phyloP scores from a whole-genome alignment of 1,284 basidiomycete genomes.

The Tremellales sp. region DNA sequence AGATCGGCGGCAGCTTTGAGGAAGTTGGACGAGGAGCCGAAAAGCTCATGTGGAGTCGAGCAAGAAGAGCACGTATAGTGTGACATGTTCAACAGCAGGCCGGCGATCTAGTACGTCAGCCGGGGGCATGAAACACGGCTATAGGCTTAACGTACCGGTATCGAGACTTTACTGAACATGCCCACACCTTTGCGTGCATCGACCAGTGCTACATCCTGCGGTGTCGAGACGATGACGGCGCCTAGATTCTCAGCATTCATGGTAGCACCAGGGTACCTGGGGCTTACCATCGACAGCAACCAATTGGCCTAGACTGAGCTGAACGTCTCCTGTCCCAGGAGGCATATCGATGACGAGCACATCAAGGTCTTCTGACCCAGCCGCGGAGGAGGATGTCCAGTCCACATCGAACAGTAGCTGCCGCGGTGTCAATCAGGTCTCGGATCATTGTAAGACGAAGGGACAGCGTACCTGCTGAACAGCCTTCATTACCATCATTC shows the following conservation, averaged over 20 bases:
- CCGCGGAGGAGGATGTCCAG: constrained; percentile 56
- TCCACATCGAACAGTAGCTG: constrained; percentile 96
- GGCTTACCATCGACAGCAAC: constrained; percentile 74
- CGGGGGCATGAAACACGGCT: neutral
- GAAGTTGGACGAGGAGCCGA: constrained; percentile 69
- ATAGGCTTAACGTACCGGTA: constrained; percentile 60
- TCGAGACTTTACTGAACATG: constrained; percentile 85
- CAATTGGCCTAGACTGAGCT: constrained; percentile 85
- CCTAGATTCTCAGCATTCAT: constrained; percentile 52
- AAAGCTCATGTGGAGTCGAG: constrained; percentile 66
- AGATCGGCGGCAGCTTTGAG: constrained; percentile 61
- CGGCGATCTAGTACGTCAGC: constrained; percentile 65
- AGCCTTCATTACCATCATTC: constrained; percentile 98
- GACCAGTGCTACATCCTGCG: constrained; percentile 87
- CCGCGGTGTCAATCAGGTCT: neutral
- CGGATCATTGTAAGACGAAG: too few species aligned
- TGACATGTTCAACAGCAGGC: constrained; percentile 85
- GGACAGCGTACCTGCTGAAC: constrained; percentile 67
- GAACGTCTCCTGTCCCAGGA: constrained; percentile 94
- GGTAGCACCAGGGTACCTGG: neutral
- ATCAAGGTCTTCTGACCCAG: constrained; percentile 57
- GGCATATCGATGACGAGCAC: constrained; percentile 94
- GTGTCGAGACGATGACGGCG: constrained; percentile 88
- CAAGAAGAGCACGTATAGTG: constrained; percentile 78
- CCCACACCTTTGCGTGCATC: constrained; percentile 90